Base-by-base conservation (phyloP, 2,329 filamentous ascomycete species). In the Nemania bipapillata region DNA sequence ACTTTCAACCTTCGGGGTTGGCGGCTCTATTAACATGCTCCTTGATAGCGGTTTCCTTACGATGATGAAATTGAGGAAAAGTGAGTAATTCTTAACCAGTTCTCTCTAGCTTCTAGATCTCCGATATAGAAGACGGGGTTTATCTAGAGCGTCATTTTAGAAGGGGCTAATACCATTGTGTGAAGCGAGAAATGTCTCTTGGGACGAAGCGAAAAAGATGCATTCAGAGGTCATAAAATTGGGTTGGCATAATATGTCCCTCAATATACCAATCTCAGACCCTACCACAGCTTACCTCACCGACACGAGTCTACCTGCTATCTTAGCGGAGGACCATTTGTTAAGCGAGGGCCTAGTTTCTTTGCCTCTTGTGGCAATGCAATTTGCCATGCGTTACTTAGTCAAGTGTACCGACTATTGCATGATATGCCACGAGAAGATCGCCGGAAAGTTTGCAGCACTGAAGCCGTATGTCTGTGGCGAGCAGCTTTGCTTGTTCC, bases 401-500 rank as follows among this genome's bases (percentile, higher is more conserved):
- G 86, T 92, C 7, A 90, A 89, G 66, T 97, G 93, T 77, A 93
- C 92, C 0, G 90, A 96, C 62, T 97, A 95, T 78, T 97, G 94
- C 78, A 86, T 97, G 63, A 89, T 94, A 26, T 97, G 94, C 75
- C 92, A 96, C 78, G 86, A 87, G 72, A 90, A 86, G 72, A 85
- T 92, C 40, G 79, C 86, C 0, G 85, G 84, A 1, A 86, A 87
- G 0, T 89, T 95, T 42, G 88, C 90, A 74, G 88, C 91, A 1
- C 82, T 94, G 68, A 93, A 92, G 73, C 92, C 92, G 2, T 93
- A 91, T 69, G 93, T 97, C 52, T 97, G 94, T 80, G 87, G 87
- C 24, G 86, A 87, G 12, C 83, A 86, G 1, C 83, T 97, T 2
- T 97, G 94, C 75, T 82, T 97, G 3, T 97, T 92, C 75, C 94